phyloP scores from a whole-genome alignment of 176 grass and related monocot genomes.

The Oryza glumipatula region DNA sequence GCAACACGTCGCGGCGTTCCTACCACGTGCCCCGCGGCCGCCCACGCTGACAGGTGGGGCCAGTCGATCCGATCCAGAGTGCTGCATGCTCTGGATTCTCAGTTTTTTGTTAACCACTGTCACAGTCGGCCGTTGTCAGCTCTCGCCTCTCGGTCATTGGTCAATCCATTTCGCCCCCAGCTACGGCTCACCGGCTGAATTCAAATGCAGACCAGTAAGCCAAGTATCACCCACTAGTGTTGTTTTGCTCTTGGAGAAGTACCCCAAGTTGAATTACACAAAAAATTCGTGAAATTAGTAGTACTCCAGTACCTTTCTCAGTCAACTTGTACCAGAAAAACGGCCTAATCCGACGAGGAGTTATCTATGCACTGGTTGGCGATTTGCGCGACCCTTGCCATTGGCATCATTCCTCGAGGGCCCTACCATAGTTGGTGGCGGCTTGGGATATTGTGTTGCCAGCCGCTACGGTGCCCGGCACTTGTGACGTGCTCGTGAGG shows the following conservation, averaged over 20 bases:
- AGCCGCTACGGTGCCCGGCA: conserved; percentile 12
- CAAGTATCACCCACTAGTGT: background rate
- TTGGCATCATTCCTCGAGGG: conserved; percentile 26
- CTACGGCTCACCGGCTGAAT: background rate
- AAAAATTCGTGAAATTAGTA: background rate
- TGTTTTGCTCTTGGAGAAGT: background rate
- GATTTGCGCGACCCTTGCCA: conserved; percentile 18
- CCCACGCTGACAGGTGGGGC: conserved; percentile 18
- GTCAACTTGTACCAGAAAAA: conserved; percentile 23
- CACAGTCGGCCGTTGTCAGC: background rate
- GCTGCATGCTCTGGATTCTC: background rate
- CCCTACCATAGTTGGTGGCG: conserved; percentile 39
- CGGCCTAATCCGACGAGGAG: conserved; percentile 29
- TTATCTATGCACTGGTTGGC: background rate
- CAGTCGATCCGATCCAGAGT: background rate
- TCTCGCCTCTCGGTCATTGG: background rate
- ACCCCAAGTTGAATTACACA: background rate
- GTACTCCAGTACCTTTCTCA: background rate
- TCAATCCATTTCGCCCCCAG: background rate
- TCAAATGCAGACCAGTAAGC: background rate
- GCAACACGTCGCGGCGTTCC: conserved; percentile 39
- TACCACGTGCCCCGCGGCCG: conserved; percentile 42
- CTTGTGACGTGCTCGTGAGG: conserved; percentile 9
- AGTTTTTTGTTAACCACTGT: background rate
- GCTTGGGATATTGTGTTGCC: background rate